Conservation (phyloP, 2,329 filamentous ascomycete genomes). For the Aspergillus novoparasiticus region DNA sequence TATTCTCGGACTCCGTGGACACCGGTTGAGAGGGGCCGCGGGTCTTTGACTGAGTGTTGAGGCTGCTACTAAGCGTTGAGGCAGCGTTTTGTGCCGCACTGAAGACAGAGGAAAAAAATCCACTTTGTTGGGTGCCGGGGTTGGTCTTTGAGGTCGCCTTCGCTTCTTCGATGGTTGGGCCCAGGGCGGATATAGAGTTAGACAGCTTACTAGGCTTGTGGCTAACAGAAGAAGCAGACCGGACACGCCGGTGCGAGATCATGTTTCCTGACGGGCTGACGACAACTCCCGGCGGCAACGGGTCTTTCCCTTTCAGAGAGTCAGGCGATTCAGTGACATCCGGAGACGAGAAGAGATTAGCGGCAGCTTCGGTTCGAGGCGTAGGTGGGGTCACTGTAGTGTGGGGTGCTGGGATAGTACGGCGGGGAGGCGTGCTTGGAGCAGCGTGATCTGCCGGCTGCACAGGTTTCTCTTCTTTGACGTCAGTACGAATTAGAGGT, state of each 20-base stretch:
- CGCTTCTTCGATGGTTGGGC: constrained; percentile 72
- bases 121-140: constrained; percentile 55
- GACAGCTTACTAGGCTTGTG: constrained; percentile 84
- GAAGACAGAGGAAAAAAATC: constrained; percentile 93
- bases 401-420: constrained; percentile 34
- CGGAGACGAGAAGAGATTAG: constrained; percentile 32
- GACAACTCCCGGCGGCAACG: constrained; percentile 50
- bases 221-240: constrained; percentile 55
- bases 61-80: constrained; percentile 70
- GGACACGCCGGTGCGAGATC: constrained; percentile 69
- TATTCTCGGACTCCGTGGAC: constrained; percentile 34
- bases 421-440: constrained; percentile 37
- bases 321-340: constrained; percentile 44
- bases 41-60: constrained; percentile 54
- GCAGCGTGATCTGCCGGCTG: constrained; percentile 27
- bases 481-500: constrained; percentile 34
- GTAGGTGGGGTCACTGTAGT: constrained; percentile 68
- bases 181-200: constrained; percentile 68
- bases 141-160: constrained; percentile 55
- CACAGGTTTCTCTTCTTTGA: constrained; percentile 28
- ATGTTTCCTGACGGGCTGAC: constrained; percentile 68
- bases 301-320: constrained; percentile 32
- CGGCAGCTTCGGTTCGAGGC: constrained; percentile 46
- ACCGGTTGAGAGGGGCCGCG: constrained; percentile 36
- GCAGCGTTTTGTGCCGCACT: constrained; percentile 93